Evolutionary conservation across 2,329 filamentous ascomycete species (phyloP), one percentile per base, ranked within the genome.

Genomic region (Apiospora aurea): DNA sequence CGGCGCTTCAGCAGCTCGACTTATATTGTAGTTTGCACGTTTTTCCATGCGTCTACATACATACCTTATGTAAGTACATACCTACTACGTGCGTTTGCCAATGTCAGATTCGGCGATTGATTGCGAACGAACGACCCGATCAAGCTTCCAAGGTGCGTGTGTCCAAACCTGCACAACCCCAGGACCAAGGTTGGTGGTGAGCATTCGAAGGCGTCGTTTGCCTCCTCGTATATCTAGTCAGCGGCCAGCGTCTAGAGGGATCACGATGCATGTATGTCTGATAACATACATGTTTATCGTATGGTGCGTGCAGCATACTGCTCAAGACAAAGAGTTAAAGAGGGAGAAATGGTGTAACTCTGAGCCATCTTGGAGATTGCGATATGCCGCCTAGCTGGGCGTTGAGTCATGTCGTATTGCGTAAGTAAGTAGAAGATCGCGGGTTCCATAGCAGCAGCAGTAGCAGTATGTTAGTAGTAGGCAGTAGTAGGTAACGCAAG

Each of bases 371-470:
- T 64, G 57, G 57, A 64, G 57, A 64, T 64, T 64, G 11, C 16
- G 57, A 64, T 38, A 24, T 64, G 34, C 57, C 10, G 18, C 57
- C 21, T n/a, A 64, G 57, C 57, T 64, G 57, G 57, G 34, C 34
- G 21, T 64, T 64, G 57, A 64, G 34, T 64, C 57, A 64, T 64
- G 57, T 64, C 10, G 57, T n/a, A 64, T 64, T 64, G 57, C 57
- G 34, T n/a, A 38, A 64, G 29, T 38, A 38, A 64, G 57, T 64
- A 38, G 57, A 64, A 18, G 57, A 64, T 41, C 21, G 57, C 57
- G 57, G 18, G 57, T 41, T 64, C 57, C 57, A n/a, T 64, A 38
- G 18, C 2, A 64, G 29, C 34, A 38, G 34, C 7, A 38, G 34
- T 5, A 38, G 34, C 7, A 38, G 34, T 38, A 38, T 38, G 34